Conservation (phyloP, 495 filamentous ascomycete genomes). For the Eremomyces bilateralis region DNA sequence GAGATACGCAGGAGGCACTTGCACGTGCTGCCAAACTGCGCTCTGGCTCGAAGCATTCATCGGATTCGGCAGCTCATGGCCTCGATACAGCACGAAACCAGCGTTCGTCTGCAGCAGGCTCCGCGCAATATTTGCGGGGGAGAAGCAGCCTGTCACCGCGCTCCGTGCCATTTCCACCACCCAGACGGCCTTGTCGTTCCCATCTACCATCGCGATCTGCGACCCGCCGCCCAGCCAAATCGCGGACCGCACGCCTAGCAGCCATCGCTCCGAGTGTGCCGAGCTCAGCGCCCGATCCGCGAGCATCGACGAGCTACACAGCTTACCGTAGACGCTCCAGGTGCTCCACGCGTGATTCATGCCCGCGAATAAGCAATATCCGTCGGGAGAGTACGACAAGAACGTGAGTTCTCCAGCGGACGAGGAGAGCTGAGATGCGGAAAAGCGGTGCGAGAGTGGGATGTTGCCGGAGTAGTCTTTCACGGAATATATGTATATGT, state of each 20-base stretch:
- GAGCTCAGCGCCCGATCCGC: constrained; percentile 40
- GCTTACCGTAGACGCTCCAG: constrained; percentile 94
- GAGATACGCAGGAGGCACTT: constrained; percentile 67
- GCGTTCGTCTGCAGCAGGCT: constrained; percentile 74
- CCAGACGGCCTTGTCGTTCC: constrained; percentile 60
- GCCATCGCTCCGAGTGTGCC: constrained; percentile 54
- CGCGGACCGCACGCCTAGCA: constrained; percentile 49
- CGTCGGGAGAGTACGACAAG: constrained; percentile 80
- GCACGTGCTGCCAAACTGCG: constrained; percentile 77
- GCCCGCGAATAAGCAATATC: constrained; percentile 87
- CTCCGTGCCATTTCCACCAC: constrained; percentile 79
- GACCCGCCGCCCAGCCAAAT: constrained; percentile 77
- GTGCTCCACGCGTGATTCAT: constrained; percentile 86
- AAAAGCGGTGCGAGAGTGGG: constrained; percentile 63
- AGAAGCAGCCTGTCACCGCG: constrained; percentile 74
- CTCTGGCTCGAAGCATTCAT: constrained; percentile 84
- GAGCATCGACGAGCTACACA: constrained; percentile 58
- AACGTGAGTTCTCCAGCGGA: constrained; percentile 50
- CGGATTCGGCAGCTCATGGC: constrained; percentile 74
- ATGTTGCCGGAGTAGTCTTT: constrained; percentile 88
- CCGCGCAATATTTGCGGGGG: constrained; percentile 67
- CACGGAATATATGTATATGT: constrained; percentile 67
- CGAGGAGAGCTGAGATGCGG: constrained; percentile 35
- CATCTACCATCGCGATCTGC: constrained; percentile 52
- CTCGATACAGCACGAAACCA: constrained; percentile 74